A percentile compares a stretch with the other conserved stretches of the same genome.
phyloP scores from a whole-genome alignment of 2,329 filamentous ascomycete species.

The Fonsecaea monophora region DNA sequence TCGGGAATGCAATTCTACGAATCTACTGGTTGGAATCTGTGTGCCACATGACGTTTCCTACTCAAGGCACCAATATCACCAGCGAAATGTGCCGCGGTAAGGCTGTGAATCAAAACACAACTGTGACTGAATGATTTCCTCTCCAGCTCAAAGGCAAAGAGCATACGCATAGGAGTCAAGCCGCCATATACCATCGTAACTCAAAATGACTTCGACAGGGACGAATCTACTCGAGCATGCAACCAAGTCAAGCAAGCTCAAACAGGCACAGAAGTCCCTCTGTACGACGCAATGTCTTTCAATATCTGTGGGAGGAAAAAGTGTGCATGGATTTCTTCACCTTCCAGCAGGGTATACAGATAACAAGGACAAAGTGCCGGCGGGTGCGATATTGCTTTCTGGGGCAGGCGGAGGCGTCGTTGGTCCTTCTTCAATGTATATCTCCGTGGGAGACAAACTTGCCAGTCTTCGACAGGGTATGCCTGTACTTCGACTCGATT shows the following conservation, averaged over 20 bases:
- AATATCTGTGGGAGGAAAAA: slow-evolving; percentile 32
- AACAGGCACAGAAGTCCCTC: slow-evolving; percentile 15
- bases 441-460: slow-evolving; percentile 52
- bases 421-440: slow-evolving; percentile 52
- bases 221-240: slow-evolving; percentile 9
- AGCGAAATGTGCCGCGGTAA: neutral
- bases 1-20: neutral
- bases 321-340: slow-evolving; percentile 45
- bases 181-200: neutral
- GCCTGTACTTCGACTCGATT: slow-evolving; percentile 52
- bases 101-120: neutral
- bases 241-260: slow-evolving; percentile 9
- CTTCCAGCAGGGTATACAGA: slow-evolving; percentile 43
- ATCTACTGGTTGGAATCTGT: neutral
- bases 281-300: slow-evolving; percentile 26
- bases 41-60: neutral
- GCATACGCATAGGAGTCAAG: neutral
- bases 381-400: slow-evolving; percentile 45
- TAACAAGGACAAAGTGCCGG: slow-evolving; percentile 12
- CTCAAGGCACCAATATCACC: neutral
- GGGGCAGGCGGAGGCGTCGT: slow-evolving; percentile 49
- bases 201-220: neutral
- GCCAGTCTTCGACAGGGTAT: slow-evolving; percentile 47
- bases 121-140: neutral
- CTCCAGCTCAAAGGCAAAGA: neutral